These are phyloP conservation scores for Penicillium sp. DNA, from an alignment of 2,329 filamentous ascomycete genomes.

Conservation along the genomic window DNA sequence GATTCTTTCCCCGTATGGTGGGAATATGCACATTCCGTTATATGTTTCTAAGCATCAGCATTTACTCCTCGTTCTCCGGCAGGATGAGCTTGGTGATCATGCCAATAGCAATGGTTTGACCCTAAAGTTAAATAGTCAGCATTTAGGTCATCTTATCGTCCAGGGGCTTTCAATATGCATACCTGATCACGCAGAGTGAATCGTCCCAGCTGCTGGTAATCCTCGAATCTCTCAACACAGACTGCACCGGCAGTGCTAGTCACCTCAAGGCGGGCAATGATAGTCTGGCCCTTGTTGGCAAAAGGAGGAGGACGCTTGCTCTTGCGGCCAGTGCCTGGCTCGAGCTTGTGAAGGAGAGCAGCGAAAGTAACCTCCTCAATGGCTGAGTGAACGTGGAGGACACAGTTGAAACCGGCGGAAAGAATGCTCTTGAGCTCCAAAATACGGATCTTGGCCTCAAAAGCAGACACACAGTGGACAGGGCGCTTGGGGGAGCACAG, in stretches of 20 bases:
- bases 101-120: slow-evolving; percentile 98
- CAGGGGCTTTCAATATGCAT: slow-evolving; percentile 31
- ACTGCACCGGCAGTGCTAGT: slow-evolving; percentile 82
- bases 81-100: slow-evolving; percentile 90
- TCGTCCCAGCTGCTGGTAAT: slow-evolving; percentile 90
- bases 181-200: slow-evolving; percentile 90
- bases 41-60: background rate
- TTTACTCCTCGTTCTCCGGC: slow-evolving; percentile 25
- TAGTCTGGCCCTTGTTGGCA: slow-evolving; percentile 75
- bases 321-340: slow-evolving; percentile 91
- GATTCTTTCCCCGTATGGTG: slow-evolving; percentile 3
- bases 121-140: slow-evolving; percentile 55
- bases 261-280: slow-evolving; percentile 89
- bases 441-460: slow-evolving; percentile 96
- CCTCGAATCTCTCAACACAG: slow-evolving; percentile 92
- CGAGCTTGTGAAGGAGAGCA: slow-evolving; percentile 84
- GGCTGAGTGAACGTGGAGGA: slow-evolving; percentile 93
- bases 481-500: slow-evolving; percentile 92
- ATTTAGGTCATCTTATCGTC: slow-evolving; percentile 13
- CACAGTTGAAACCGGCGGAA: slow-evolving; percentile 94
- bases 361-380: slow-evolving; percentile 97
- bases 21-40: slow-evolving; percentile 4
- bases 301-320: slow-evolving; percentile 93
- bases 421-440: slow-evolving; percentile 94
- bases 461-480: slow-evolving; percentile 84